Evolutionary conservation across 1,284 basidiomycete genomes (phyloP).

Genomic region (Malassezia obtusa): DNA sequence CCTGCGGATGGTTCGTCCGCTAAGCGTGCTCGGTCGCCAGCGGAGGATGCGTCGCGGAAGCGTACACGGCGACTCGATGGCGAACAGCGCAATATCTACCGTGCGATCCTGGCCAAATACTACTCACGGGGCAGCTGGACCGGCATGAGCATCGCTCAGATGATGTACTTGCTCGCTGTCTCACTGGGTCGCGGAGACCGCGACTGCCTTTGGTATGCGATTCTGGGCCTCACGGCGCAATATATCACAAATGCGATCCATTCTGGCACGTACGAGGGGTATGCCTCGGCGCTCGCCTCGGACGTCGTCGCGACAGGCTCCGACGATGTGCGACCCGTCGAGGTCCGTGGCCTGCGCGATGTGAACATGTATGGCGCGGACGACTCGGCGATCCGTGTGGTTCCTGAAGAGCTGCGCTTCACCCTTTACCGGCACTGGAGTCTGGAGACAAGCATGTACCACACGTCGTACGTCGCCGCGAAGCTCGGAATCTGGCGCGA

Average conservation of each 20-base stretch:
- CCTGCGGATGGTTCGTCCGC: neutral
- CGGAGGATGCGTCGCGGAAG: slow-evolving; percentile 1
- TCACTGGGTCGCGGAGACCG: slow-evolving; percentile 81
- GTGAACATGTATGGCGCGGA: slow-evolving; percentile 24
- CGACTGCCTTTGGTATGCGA: slow-evolving; percentile 90
- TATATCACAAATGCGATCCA: slow-evolving; percentile 80
- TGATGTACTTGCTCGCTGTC: slow-evolving; percentile 80
- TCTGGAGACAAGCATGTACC: slow-evolving; percentile 92
- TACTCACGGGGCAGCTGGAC: slow-evolving; percentile 75
- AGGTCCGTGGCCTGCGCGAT: slow-evolving; percentile 1
- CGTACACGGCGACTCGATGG: neutral
- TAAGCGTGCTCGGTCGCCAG: neutral
- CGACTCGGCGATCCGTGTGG: slow-evolving; percentile 33
- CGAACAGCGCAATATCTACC: slow-evolving; percentile 24
- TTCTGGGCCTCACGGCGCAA: slow-evolving; percentile 85
- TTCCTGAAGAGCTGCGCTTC: slow-evolving; percentile 55
- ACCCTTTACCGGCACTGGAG: slow-evolving; percentile 96
- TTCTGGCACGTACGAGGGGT: slow-evolving; percentile 66
- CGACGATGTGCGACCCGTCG: slow-evolving; percentile 1
- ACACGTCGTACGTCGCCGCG: slow-evolving; percentile 88
- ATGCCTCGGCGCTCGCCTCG: slow-evolving; percentile 29
- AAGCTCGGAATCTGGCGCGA: slow-evolving; percentile 96
- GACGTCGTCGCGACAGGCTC: slow-evolving; percentile 31
- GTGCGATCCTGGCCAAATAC: slow-evolving; percentile 52
- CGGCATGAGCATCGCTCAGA: slow-evolving; percentile 79